Percentiles rank a stretch among this genome's conserved stretches.
Conservation (phyloP, 805 yeast species). For the Starmerella apis region DNA sequence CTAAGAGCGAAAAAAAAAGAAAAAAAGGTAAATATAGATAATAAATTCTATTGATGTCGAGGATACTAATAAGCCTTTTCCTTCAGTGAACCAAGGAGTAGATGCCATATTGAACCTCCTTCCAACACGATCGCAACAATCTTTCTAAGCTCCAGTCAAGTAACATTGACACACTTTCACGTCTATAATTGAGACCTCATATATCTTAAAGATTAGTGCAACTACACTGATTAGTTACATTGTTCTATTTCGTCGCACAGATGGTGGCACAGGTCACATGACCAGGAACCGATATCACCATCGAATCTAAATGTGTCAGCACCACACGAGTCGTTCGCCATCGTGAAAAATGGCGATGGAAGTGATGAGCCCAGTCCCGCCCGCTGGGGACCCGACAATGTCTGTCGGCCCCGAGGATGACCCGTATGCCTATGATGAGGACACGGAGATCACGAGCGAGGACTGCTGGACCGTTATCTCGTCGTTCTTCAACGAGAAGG, state of each 20-base stretch:
- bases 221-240: too few species aligned
- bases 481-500: constrained; percentile 90
- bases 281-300: neutral
- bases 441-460: constrained; percentile 77
- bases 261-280: neutral
- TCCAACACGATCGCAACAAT: too few species aligned
- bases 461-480: constrained; percentile 99
- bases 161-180: too few species aligned
- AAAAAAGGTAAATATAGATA: neutral
- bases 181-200: too few species aligned
- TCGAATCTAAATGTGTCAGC: constrained; percentile 6
- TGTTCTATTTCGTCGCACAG: too few species aligned
- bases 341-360: constrained; percentile 21
- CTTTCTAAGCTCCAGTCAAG: too few species aligned
- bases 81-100: too few species aligned
- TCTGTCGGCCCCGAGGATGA: constrained; percentile 20
- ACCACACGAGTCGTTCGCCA: constrained; percentile 6
- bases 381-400: constrained; percentile 12
- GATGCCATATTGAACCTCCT: too few species aligned
- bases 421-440: constrained; percentile 53
- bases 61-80: too few species aligned
- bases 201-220: too few species aligned
- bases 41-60: too few species aligned
- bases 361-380: constrained; percentile 16
- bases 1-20: neutral